Base-by-base conservation (phyloP, 805 yeast species). In the Cyberlindnera maritima region DNA sequence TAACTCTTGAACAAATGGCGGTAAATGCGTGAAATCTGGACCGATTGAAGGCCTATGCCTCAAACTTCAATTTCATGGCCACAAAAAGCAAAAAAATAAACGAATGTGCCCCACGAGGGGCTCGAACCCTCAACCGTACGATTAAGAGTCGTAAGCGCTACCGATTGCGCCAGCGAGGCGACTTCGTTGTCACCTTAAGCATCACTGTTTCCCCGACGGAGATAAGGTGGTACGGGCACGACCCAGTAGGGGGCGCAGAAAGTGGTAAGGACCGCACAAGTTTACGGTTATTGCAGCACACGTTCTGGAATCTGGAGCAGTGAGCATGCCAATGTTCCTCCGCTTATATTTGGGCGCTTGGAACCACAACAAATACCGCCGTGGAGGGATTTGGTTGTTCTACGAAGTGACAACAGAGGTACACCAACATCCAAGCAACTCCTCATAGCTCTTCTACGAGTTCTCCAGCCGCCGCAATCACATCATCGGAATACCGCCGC, bases 71-170 rank as follows among this genome's bases (percentile, higher is more conserved):
- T 21, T 21, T 32, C 13, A 32, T 9, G 35, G 8, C 5, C 6
- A 19, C 6, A 36, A 36, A 23, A 36, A 36, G 29, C 2, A 32
- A 43, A 46, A 45, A 43, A 46, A 28, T n/a, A 36, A 33, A 15
- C 37, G 37, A 39, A 32, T 36, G 28, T 52, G 65, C 65, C 63
- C 63, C 54, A 61, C 64, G 64, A 55, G 65, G 64, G 65, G 65
- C 65, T 61, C 65, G 65, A 61, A 61, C 65, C 64, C 65, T 55
- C 65, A 61, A 56, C 65, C 64, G 59, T 59, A 57, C 62, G 65
- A 60, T 61, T 61, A 61, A 61, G 65, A 61, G 65, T 61, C 65
- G 62, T 57, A 58, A 54, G 64, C 64, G 64, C 65, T 61, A 61
- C 65, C 65, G 65, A 61, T 61, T 61, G 65, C 62, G 65, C 63